Percentiles rank a stretch among this genome's conserved stretches.
phyloP scores from a whole-genome alignment of 495 filamentous ascomycete genomes.

The Podospora australis region DNA sequence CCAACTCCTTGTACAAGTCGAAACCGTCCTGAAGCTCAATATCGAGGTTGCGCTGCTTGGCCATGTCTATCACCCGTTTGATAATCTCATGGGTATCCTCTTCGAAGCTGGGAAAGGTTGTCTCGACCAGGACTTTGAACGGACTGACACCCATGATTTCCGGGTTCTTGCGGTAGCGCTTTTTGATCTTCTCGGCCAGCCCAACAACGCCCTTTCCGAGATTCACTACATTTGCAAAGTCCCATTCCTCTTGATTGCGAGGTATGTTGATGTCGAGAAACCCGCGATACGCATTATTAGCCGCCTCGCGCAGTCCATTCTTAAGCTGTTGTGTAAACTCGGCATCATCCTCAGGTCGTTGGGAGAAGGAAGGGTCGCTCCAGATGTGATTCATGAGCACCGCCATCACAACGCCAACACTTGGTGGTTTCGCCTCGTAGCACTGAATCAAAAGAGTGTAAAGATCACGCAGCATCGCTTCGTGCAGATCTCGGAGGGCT shows the following conservation, averaged over 20 bases:
- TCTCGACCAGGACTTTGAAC: slow-evolving; percentile 69
- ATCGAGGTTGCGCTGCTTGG: slow-evolving; percentile 62
- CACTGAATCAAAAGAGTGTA: slow-evolving; percentile 81
- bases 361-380: slow-evolving; percentile 66
- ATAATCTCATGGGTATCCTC: slow-evolving; percentile 80
- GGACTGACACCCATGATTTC: slow-evolving; percentile 89
- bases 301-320: slow-evolving; percentile 65
- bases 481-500: slow-evolving; percentile 67
- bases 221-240: slow-evolving; percentile 79
- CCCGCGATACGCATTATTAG: slow-evolving; percentile 63
- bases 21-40: slow-evolving; percentile 87
- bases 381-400: slow-evolving; percentile 80
- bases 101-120: slow-evolving; percentile 82
- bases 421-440: slow-evolving; percentile 78
- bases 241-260: slow-evolving; percentile 68
- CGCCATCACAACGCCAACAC: slow-evolving; percentile 71
- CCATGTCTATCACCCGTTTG: slow-evolving; percentile 64
- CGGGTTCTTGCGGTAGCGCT: slow-evolving; percentile 82
- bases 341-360: slow-evolving; percentile 58
- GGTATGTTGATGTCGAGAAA: slow-evolving; percentile 69
- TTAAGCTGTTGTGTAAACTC: slow-evolving; percentile 63
- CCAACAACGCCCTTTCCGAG: slow-evolving; percentile 79
- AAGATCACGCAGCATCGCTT: slow-evolving; percentile 78
- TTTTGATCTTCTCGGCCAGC: slow-evolving; percentile 78
- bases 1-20: slow-evolving; percentile 81